A percentile compares a stretch with the other conserved stretches of the same genome.
These are phyloP conservation scores for Hansenula lynferdii DNA, from an alignment of 1,139 yeast species.

Conservation along the genomic window DNA sequence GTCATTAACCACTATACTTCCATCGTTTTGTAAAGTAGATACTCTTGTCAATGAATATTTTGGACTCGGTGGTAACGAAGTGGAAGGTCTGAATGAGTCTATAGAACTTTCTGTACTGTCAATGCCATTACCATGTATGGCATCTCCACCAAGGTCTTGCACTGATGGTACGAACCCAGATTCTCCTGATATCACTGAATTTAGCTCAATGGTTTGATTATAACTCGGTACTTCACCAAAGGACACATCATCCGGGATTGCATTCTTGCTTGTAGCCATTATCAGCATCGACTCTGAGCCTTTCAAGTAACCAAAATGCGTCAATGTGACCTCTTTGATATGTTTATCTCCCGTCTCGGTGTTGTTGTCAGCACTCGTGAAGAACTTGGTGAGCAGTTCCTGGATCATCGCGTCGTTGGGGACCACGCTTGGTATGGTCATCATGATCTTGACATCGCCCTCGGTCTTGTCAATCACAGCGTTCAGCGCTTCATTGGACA, in stretches of 20 bases:
- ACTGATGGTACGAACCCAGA: constrained; percentile 4
- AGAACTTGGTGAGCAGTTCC: not conserved
- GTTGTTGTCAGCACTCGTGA: not conserved
- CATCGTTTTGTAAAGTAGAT: constrained; percentile 6
- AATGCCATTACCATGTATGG: no score
- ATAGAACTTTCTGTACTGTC: constrained; percentile 1
- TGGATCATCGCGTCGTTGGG: not conserved
- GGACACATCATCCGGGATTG: not conserved
- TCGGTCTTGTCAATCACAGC: not conserved
- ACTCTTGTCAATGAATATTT: constrained; percentile 8
- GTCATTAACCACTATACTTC: not conserved
- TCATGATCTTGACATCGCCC: not conserved
- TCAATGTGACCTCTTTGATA: not conserved
- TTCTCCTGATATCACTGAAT: constrained; percentile 4
- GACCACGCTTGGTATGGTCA: not conserved
- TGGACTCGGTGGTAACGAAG: not conserved
- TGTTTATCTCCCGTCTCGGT: not conserved
- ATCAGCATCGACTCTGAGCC: not conserved
- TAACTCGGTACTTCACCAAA: not conserved
- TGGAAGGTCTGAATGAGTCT: not conserved
- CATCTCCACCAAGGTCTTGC: not conserved
- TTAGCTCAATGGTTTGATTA: not conserved
- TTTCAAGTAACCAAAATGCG: not conserved
- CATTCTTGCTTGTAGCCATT: not conserved
- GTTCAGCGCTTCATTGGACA: not conserved